Conservation (phyloP, 73 alveolate species). For the Tetrahymena elliotti region DNA sequence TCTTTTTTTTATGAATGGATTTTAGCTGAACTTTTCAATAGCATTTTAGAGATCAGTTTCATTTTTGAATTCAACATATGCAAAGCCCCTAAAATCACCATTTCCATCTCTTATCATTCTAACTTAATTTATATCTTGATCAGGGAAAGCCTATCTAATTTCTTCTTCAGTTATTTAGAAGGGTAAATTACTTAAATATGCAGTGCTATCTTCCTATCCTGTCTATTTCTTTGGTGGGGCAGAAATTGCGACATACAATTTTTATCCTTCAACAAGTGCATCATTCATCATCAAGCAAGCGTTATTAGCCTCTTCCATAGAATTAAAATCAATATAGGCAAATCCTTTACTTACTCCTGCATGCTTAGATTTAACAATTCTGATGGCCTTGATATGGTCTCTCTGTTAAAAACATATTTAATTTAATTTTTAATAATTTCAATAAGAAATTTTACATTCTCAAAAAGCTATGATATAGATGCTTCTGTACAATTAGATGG, state of each 20-base stretch:
- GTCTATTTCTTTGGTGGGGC: conserved; percentile 27
- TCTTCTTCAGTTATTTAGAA: background rate
- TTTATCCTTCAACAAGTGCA: conserved; percentile 8
- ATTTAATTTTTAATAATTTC: background rate
- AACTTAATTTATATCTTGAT: background rate
- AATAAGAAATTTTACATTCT: background rate
- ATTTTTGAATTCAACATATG: conserved; percentile 18
- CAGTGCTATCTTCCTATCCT: conserved; percentile 18
- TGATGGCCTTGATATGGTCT: conserved; percentile 19
- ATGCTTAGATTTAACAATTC: conserved; percentile 21
- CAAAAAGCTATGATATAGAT: background rate
- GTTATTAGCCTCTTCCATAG: conserved; percentile 20
- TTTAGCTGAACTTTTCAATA: background rate
- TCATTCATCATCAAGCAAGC: conserved; percentile 1
- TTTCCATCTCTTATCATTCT: conserved; percentile 28
- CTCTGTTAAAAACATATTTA: background rate
- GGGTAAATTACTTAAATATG: conserved; percentile 16
- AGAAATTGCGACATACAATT: conserved; percentile 22
- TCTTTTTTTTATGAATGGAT: conserved; percentile 26
- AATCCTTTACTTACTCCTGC: conserved; percentile 23
- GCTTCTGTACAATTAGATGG: background rate
- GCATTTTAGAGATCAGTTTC: background rate
- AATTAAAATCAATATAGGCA: conserved; percentile 30
- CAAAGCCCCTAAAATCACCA: conserved; percentile 40
- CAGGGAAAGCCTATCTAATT: background rate